Conservation (phyloP, 2,329 filamentous ascomycete genomes). For the Colletotrichum lindemuthianum region DNA sequence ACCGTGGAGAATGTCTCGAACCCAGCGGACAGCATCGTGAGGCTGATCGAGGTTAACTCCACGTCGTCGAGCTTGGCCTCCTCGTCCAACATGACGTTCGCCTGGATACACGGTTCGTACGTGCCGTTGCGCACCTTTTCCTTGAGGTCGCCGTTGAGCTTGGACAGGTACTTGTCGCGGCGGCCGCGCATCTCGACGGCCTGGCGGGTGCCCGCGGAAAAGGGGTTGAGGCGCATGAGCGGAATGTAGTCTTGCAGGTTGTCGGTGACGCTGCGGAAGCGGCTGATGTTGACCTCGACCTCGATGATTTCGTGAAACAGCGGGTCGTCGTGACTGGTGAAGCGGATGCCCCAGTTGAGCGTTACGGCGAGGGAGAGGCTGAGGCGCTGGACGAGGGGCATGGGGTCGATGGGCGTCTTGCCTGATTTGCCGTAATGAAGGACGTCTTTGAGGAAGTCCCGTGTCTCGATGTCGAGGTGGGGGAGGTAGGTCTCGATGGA, state of each 20-base stretch:
- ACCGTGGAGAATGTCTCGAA: slow-evolving; percentile 44
- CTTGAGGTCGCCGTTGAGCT: slow-evolving; percentile 36
- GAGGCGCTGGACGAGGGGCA: slow-evolving; percentile 70
- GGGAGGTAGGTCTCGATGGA: slow-evolving; percentile 75
- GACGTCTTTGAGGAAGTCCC: slow-evolving; percentile 67
- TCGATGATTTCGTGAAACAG: slow-evolving; percentile 38
- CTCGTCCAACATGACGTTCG: slow-evolving; percentile 72
- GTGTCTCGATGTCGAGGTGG: slow-evolving; percentile 59
- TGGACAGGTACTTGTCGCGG: slow-evolving; percentile 37
- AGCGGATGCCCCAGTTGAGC: slow-evolving; percentile 71
- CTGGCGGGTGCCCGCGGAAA: slow-evolving; percentile 29
- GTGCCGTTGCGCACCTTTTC: slow-evolving; percentile 57
- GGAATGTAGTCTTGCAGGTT: slow-evolving; percentile 41
- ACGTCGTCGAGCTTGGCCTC: slow-evolving; percentile 58
- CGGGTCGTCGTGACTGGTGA: slow-evolving; percentile 25
- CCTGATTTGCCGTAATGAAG: slow-evolving; percentile 66
- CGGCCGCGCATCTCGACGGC: slow-evolving; percentile 36
- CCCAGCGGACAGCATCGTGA: slow-evolving; percentile 68
- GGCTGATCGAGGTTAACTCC: slow-evolving; percentile 73
- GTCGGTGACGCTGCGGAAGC: slow-evolving; percentile 37
- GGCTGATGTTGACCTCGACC: slow-evolving; percentile 39
- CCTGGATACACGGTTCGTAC: slow-evolving; percentile 73
- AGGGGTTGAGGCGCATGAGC: slow-evolving; percentile 34
- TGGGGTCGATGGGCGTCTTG: slow-evolving; percentile 66
- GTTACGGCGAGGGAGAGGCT: slow-evolving; percentile 73